Base-by-base conservation (phyloP, 768 basidiomycete genomes). In the Amanita rubescens region DNA sequence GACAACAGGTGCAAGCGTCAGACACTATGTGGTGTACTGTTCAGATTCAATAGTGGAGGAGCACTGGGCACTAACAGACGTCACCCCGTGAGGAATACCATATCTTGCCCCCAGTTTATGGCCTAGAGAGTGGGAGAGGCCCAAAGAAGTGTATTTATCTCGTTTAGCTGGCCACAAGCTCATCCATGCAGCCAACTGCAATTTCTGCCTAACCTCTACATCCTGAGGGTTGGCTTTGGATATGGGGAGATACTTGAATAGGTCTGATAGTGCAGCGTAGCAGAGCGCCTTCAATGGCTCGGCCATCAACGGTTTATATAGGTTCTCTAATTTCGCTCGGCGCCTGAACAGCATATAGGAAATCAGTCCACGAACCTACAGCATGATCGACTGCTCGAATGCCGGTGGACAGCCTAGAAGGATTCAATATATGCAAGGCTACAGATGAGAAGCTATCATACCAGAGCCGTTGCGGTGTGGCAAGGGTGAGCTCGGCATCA, bases 181-280 rank as follows among this genome's bases (percentile, higher is more conserved):
- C 84, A 87, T 87, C 89, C 86, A 90, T 1, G 85, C 78, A 2
- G 87, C 88, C 38, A 90, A 52, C 63, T 87, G 80, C 12, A 89
- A 72, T 62, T 77, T 82, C 60, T 88, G 85, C 14, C 89, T 79
- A 49, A 71, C 65, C n/a, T 73, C 76, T 33, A 90, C 56, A 55
- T 79, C 71, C 24, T 66, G 60, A 0, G 85, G 81, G 55, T 85
- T 67, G 12, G 73, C 78, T 63, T 83, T 87, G 22, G 80, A 82
- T 50, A 69, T 64, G 0, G 86, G 84, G 11, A 92, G 76, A 64
- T 84, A 87, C 55, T 75, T 80, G 73, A 90, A 90, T 22, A 90
- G 73, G 59, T 89, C 86, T 3, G 75, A 75, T 50, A 90, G 64
- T 3, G 87, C 85, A 19, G 78, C 73, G 57, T 87, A 82, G 60